Evolutionary conservation across 768 basidiomycete species (phyloP), one percentile per base, ranked within the genome.

Genomic region (Collybia mongolica): DNA sequence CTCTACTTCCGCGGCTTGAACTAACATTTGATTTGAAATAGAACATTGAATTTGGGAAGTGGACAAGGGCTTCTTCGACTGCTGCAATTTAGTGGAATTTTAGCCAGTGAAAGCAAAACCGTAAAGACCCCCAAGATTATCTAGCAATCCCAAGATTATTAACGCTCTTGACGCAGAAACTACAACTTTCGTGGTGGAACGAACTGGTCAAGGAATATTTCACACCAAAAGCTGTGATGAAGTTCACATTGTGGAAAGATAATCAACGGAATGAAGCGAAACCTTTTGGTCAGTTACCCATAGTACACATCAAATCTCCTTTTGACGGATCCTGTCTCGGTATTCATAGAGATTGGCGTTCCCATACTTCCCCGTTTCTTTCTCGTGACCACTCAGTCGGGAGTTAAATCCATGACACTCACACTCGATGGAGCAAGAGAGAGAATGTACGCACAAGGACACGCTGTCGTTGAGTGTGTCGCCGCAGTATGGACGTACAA

Each of bases 171-270:
- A 18, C 48, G 39, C 56, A 87, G 77, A 87, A 88, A 76, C 63
- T 82, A 43, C 75, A 81, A 57, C 68, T 88, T 40, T 72, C 77
- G 12, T 87, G 79, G 72, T 93, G 90, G 91, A 71, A 73, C 9
- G 69, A 71, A 2, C 59, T 90, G 32, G 78, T 90, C 52, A 73
- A 74, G 43, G 81, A 85, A 23, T 91, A 84, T 55, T 93, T 92
- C 60, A 80, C 81, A 7, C 76, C 82, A 2, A 80, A 81, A 51
- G 86, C 88, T 18, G 66, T 80, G 40, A 82, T 92, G 81, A 88
- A 83, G 63, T 76, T 93, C 57, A 91, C 88, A 2, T 68, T 93
- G n/a, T 92, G 90, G 90, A 89, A 89, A 62, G 90, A 91, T 64
- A 90, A 88, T 58, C 81, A 83, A 61, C 78, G 75, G 57, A 79